Conservation (phyloP, 345 rosid genomes). For the Populus pruinosa region DNA sequence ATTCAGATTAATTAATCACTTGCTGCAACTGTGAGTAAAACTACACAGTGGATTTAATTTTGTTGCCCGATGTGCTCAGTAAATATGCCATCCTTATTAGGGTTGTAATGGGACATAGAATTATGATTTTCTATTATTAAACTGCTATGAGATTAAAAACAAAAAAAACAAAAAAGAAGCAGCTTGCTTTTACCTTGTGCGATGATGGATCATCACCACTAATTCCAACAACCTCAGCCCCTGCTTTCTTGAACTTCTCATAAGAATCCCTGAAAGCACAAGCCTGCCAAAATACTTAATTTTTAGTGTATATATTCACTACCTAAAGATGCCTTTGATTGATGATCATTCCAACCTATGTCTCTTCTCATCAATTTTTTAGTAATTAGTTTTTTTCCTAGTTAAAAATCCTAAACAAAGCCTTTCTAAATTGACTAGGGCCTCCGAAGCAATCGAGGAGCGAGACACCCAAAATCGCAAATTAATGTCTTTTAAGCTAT, state of each 20-base stretch:
- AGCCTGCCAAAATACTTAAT: constrained; percentile 41
- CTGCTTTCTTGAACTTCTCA: constrained; percentile 97
- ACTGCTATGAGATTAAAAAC: neutral
- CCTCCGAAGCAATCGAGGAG: neutral
- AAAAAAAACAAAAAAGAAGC: neutral
- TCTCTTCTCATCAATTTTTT: neutral
- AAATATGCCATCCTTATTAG: neutral
- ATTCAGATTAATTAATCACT: neutral
- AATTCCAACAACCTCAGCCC: constrained; percentile 89
- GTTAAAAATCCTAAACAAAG: neutral
- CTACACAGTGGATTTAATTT: neutral
- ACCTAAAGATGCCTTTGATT: neutral
- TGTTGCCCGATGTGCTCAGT: neutral
- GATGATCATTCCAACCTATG: neutral
- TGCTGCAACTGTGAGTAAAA: neutral
- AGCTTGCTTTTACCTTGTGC: constrained; percentile 58
- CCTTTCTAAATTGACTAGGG: neutral
- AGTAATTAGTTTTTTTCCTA: neutral
- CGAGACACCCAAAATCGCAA: neutral
- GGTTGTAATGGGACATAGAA: neutral
- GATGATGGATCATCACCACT: constrained; percentile 84
- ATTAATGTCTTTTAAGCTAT: neutral
- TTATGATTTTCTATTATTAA: neutral
- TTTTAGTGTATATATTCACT: neutral
- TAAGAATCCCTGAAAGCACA: constrained; percentile 89